Evolutionary conservation across 345 rosid species (phyloP), one percentile per base, ranked within the genome.

Genomic region (Linum tenue): DNA sequence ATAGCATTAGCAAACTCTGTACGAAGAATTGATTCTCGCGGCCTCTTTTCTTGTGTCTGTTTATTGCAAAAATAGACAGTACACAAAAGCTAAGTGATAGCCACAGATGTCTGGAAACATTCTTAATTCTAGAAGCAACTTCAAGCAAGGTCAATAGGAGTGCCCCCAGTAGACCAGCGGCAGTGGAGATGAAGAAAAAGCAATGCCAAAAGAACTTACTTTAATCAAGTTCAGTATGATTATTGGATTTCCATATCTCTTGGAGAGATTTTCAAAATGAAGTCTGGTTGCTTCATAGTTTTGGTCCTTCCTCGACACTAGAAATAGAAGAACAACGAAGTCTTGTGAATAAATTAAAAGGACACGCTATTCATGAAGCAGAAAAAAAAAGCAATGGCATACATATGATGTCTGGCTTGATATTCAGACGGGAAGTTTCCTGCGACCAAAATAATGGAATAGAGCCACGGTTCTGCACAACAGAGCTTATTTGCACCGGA

Each of bases 381-480:
- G 37, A 39, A 41, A 41, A 41, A 41, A 39, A 71, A 77, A 38
- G n/a, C 67, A 53, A 65, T 70, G 67, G 72, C 96, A 67, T 84
- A 94, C 99, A 70, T 72, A 87, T 82, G 56, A 90, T 90, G 83
- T 90, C 97, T n/a, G 99, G 99, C 73, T 89, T 95, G 65, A 91
- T 10, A 76, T 84, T 95, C 89, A 95, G 82, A 42, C 96, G 80
- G 5, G 99, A 95, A 69, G 99, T 91, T 82, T 95, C 97, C 70
- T 95, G 99, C 43, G 99, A 91, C 99, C 99, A 95, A 71, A 88
- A 91, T 15, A 95, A 86, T 53, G 97, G 99, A 70, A 95, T 95
- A 60, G 99, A 95, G 66, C 99, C 99, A 59, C 99, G 96, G 75
- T 90, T 91, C 84, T 95, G 99, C 67, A 91, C 91, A 61, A 95